A percentile compares a stretch with the other conserved stretches of the same genome.
These are phyloP conservation scores for Fusarium sulawesiense DNA, from an alignment of 2,329 filamentous ascomycete species.

Conservation along the genomic window DNA sequence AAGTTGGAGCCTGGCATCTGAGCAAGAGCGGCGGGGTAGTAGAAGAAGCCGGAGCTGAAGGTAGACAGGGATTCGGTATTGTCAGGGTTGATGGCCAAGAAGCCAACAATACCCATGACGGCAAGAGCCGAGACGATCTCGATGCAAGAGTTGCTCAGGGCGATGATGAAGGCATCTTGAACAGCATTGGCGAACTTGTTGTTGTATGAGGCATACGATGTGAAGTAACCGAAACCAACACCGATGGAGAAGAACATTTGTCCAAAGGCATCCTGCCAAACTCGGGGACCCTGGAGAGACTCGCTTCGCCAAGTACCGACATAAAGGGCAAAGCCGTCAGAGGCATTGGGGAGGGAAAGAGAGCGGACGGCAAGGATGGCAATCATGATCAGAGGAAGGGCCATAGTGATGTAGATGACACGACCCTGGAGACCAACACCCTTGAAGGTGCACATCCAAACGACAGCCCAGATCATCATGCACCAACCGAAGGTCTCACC, in stretches of 20 bases:
- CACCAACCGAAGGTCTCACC: constrained; percentile 66
- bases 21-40: constrained; percentile 62
- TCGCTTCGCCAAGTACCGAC: constrained; percentile 55
- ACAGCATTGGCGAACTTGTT: constrained; percentile 62
- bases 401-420: constrained; percentile 68
- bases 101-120: constrained; percentile 64
- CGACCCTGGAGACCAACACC: constrained; percentile 65
- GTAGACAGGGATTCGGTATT: constrained; percentile 52
- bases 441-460: constrained; percentile 68
- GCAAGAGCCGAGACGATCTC: constrained; percentile 58
- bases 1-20: constrained; percentile 67
- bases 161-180: constrained; percentile 65
- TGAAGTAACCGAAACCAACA: constrained; percentile 67
- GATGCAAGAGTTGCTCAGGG: constrained; percentile 63
- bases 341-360: constrained; percentile 62
- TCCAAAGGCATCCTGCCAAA: constrained; percentile 65
- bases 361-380: constrained; percentile 63
- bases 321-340: constrained; percentile 59
- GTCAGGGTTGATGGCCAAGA: constrained; percentile 49
- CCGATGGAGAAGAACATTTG: constrained; percentile 57
- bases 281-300: constrained; percentile 50
- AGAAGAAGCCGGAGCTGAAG: constrained; percentile 66
- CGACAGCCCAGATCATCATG: constrained; percentile 65
- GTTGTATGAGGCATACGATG: constrained; percentile 67
- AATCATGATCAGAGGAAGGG: constrained; percentile 63